Conservation (phyloP, 305 asterid genomes). For the Plantago coronopus region DNA sequence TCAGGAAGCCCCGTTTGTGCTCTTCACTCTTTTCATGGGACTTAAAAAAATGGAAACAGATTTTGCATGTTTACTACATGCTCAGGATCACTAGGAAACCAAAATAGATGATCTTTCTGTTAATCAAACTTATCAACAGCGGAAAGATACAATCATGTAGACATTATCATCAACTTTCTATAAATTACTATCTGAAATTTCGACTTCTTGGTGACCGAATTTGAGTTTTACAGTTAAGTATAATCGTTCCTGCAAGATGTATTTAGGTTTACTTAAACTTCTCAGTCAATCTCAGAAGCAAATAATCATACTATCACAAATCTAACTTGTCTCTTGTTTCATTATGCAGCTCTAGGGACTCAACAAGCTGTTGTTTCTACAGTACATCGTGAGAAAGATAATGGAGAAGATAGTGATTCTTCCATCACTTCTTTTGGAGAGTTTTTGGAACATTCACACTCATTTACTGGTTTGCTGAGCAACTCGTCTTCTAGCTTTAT, state of each 20-base stretch:
- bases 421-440: conserved; percentile 44
- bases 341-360: conserved; percentile 59
- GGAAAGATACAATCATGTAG: not conserved
- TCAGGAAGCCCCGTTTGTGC: too few species aligned
- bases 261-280: not conserved
- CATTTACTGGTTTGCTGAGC: conserved; percentile 43
- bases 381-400: conserved; percentile 29
- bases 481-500: conserved; percentile 12
- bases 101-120: not conserved
- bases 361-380: conserved; percentile 45
- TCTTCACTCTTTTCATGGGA: too few species aligned
- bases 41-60: too few species aligned
- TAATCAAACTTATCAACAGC: not conserved
- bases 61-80: not conserved
- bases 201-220: not conserved
- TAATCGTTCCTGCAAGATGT: not conserved
- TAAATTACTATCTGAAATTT: not conserved
- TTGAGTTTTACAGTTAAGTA: conserved; percentile 3
- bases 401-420: conserved; percentile 34
- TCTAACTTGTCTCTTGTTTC: not conserved
- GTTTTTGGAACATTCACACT: conserved; percentile 61
- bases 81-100: too few species aligned
- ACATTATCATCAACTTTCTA: conserved; percentile 5
- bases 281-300: not conserved
- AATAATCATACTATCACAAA: not conserved